Evolutionary conservation across 768 basidiomycete species (phyloP).

Genomic region (Porpolomopsis calyptriformis): DNA sequence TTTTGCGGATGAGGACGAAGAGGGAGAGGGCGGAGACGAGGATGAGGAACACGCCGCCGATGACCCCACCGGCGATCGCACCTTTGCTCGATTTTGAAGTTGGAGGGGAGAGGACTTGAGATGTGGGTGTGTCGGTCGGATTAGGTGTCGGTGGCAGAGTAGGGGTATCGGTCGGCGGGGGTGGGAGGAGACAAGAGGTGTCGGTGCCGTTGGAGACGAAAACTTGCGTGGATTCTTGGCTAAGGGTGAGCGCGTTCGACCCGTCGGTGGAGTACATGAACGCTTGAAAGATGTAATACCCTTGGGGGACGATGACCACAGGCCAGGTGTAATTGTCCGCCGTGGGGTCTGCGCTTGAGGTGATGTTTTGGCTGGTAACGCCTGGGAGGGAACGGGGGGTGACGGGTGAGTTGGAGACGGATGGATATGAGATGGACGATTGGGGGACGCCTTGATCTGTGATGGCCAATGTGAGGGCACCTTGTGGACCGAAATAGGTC

Average conservation of each 20-base stretch:
- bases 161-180: conserved; percentile 7
- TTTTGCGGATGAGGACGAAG: conserved; percentile 22
- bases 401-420: conserved; percentile 24
- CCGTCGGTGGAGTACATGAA: conserved; percentile 1
- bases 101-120: conserved; percentile 17
- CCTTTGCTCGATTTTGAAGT: conserved; percentile 25
- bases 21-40: conserved; percentile 15
- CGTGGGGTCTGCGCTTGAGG: conserved; percentile 1
- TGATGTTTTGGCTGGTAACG: too few species aligned
- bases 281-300: conserved; percentile 27
- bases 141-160: conserved; percentile 12
- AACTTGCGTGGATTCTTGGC: conserved; percentile 21
- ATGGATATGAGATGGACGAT: conserved; percentile 22
- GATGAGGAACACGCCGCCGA: conserved; percentile 26
- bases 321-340: conserved; percentile 21
- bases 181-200: conserved; percentile 22
- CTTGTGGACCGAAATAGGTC: conserved; percentile 27
- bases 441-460: conserved; percentile 27
- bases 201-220: conserved; percentile 28
- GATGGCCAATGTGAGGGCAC: conserved; percentile 25
- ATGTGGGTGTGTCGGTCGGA: conserved; percentile 12
- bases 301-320: conserved; percentile 24
- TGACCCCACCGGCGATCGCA: conserved; percentile 41
- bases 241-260: not conserved
- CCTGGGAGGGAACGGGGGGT: conserved; percentile 10